Base-by-base conservation (phyloP, 192 early-diverging fungal genomes). In the Gamsiella multidivaricata region DNA sequence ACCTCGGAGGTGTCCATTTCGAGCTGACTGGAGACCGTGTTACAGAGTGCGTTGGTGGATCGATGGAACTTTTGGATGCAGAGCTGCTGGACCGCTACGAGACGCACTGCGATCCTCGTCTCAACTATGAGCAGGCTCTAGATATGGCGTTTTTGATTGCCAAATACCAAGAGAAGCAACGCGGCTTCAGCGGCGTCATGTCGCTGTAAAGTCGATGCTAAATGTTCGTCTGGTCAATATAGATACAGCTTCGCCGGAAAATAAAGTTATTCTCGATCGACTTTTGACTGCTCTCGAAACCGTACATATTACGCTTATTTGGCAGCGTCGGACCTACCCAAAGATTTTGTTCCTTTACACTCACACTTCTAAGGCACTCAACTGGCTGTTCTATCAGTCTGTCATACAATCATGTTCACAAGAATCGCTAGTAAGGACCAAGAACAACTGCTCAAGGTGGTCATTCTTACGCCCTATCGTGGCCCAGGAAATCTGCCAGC, bases 111-210 rank as follows among this genome's bases (percentile, higher is more conserved):
- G 96, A 98, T 55, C 96, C 96, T 31, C 91, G 97, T 39, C 82
- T 99, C 34, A 99, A 99, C 83, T 97, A 98, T 86, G 93, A 97
- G 82, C 97, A 99, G 73, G 93, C 93, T 32, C 81, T 99, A 47
- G 97, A 99, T 82, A 90, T 99, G 79, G 95, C 96, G 6, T 98
- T 98, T 82, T 86, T 93, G 84, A 96, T 99, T 70, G 96, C 96
- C 7, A 93, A 92, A 67, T 93, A 94, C 73, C 95, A 90, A 81
- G 86, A 91, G 79, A 81, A 83, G 52, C 74, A 78, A 54, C 74
- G 74, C n/a, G 74, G 74, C 17, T 78, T 68, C n/a, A 69, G 74
- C 26, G 74, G 65, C 10, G 25, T 78, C 26, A 78, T 64, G 61
- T 62, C 59, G 5, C 43, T 68, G n/a, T 68, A 67, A 28, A 39